Conservation (phyloP, 2,329 filamentous ascomycete genomes). For the Aspergillus arachidicola region DNA sequence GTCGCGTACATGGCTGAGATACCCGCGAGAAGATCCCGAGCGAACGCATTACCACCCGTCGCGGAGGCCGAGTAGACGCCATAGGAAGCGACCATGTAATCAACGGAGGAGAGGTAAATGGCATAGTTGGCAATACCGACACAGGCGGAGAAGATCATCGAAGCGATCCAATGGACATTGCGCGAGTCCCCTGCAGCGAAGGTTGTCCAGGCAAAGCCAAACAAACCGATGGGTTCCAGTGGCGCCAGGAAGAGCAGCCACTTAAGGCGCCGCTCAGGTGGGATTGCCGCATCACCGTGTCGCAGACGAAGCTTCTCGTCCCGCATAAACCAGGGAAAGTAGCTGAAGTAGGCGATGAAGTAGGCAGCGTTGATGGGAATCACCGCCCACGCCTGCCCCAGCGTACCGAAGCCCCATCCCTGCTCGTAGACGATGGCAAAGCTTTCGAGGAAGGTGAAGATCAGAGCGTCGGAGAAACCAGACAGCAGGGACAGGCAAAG, state of each 20-base stretch:
- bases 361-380: conserved; percentile 70
- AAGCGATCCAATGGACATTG: conserved; percentile 67
- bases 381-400: conserved; percentile 63
- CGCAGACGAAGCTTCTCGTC: conserved; percentile 41
- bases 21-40: conserved; percentile 72
- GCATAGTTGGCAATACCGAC: conserved; percentile 73
- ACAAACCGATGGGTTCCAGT: conserved; percentile 65
- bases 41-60: conserved; percentile 73
- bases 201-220: conserved; percentile 69
- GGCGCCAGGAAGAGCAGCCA: conserved; percentile 65
- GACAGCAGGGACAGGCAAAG: conserved; percentile 67
- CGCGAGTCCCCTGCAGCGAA: conserved; percentile 56
- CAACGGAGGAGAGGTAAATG: conserved; percentile 74
- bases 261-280: conserved; percentile 67
- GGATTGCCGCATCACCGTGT: conserved; percentile 52
- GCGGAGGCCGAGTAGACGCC: conserved; percentile 72
- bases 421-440: conserved; percentile 57
- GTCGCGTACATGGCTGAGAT: conserved; percentile 68
- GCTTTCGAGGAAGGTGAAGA: conserved; percentile 65
- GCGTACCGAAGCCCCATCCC: conserved; percentile 62
- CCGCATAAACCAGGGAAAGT: conserved; percentile 54
- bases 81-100: conserved; percentile 75
- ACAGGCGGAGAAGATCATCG: conserved; percentile 65
- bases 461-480: conserved; percentile 72
- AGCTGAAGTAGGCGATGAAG: conserved; percentile 59